Evolutionary conservation across 805 yeast species (phyloP), one percentile per base, ranked within the genome.

Genomic region (Sugiyamaella chiloensis): DNA sequence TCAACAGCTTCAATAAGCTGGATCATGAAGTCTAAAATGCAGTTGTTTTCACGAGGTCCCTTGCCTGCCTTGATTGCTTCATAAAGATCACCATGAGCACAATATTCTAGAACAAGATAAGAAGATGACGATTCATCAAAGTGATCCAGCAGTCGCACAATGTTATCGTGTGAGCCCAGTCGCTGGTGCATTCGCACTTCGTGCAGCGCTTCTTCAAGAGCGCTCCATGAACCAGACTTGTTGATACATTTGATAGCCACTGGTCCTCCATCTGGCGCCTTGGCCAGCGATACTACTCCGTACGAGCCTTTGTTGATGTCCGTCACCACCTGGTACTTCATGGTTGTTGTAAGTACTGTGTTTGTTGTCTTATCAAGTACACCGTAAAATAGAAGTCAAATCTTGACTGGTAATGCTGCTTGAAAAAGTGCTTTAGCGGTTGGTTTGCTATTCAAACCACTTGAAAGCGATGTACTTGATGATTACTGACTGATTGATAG

Each of bases 201-300:
- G 40, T 70, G 69, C 41, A 44, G 45, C 17, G 57, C 58, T 21
- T 61, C 64, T 9, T 52, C 54, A 14, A 32, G 26, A 5, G 36
- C 42, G 24, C 51, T 37, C 35, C 49, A 24, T 16, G 46, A 12
- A 7, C 42, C 48, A 16, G 44, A 36, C 14, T 41, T 36, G 32
- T 46, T 23, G 41, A 89, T 83, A 62, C 86, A 87, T 67, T 91
- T 90, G 52, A 91, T 80, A 2, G 97, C 98, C 24, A 86, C 95
- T 41, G 85, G 67, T 47, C 71, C 69, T 31, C 70, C 66, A 21
- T 74, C 72, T 19, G 57, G 42, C 3, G 66, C 57, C 58, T 80
- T 81, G 7, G 96, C 97, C 21, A 91, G 73, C 1, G 95, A 81
- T 6, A 91, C 98, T 40, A 85, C 77, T 43, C 98, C 98, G 65